These are phyloP conservation scores for Rhodamnia argentea DNA, from an alignment of 345 rosid species.

Conservation along the genomic window DNA sequence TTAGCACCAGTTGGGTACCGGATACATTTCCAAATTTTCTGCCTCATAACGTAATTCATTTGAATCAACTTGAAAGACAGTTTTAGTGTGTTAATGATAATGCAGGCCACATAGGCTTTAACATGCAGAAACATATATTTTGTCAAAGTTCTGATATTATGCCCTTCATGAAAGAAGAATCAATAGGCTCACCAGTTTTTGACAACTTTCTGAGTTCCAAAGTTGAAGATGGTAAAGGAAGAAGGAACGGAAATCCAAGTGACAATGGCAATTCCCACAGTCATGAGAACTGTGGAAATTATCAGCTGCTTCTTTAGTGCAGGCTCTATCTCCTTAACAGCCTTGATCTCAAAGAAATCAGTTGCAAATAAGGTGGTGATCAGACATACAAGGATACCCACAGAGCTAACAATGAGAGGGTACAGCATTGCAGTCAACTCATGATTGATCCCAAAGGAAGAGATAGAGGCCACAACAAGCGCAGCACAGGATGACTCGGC, in stretches of 20 bases:
- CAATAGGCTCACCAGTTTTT: constrained; percentile 46
- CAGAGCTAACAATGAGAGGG: constrained; percentile 63
- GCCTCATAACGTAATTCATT: background rate
- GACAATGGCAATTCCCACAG: constrained; percentile 48
- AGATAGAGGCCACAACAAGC: constrained; percentile 67
- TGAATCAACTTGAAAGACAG: background rate
- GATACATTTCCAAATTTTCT: background rate
- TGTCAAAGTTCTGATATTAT: background rate
- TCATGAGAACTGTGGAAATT: constrained; percentile 64
- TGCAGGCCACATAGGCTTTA: background rate
- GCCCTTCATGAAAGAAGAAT: background rate
- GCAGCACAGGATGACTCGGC: constrained; percentile 83
- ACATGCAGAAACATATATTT: background rate
- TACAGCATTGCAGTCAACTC: constrained; percentile 63
- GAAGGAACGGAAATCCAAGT: constrained; percentile 53
- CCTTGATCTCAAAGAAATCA: constrained; percentile 66
- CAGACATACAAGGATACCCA: constrained; percentile 62
- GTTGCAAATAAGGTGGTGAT: constrained; percentile 70
- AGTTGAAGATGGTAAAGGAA: constrained; percentile 64
- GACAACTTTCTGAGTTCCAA: constrained; percentile 59
- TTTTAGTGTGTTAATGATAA: background rate
- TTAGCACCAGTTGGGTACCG: background rate
- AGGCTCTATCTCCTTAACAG: constrained; percentile 62
- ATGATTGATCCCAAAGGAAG: constrained; percentile 64
- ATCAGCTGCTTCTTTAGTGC: constrained; percentile 62